Conservation (phyloP, 2,329 filamentous ascomycete genomes). For the Rosellinia necatrix region DNA sequence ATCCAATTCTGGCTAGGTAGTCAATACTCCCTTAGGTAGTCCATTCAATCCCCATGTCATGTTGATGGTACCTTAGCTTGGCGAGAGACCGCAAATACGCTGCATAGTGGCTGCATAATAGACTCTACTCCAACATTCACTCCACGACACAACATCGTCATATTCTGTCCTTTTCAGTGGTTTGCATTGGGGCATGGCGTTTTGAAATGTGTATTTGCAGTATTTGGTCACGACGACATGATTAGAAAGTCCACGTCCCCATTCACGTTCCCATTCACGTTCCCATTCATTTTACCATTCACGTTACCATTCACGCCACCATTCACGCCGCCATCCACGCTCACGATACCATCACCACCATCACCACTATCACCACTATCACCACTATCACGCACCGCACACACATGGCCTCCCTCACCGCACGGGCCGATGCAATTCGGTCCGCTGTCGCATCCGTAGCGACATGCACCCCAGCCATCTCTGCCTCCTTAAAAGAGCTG, state of each 20-base stretch:
- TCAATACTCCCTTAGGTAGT: slow-evolving; percentile 18
- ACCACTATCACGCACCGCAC: too few relatives aligned
- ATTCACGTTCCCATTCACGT: too few relatives aligned
- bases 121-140: slow-evolving; percentile 8
- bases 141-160: slow-evolving; percentile 20
- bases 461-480: slow-evolving; percentile 57
- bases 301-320: too few relatives aligned
- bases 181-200: slow-evolving; percentile 28
- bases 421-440: slow-evolving; percentile 57
- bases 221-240: slow-evolving; percentile 37
- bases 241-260: slow-evolving; percentile 34
- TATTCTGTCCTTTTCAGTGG: slow-evolving; percentile 23
- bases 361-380: too few relatives aligned
- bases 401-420: slow-evolving; percentile 50
- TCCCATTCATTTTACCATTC: too few relatives aligned
- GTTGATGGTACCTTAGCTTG: too few relatives aligned
- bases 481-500: slow-evolving; percentile 54
- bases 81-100: too few relatives aligned
- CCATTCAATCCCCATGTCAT: too few relatives aligned
- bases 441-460: slow-evolving; percentile 56
- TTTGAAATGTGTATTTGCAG: slow-evolving; percentile 31
- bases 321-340: too few relatives aligned
- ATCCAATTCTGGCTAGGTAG: slow-evolving; percentile 20
- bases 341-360: slow-evolving; percentile 23
- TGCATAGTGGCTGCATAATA: slow-evolving; percentile 1